Conservation (phyloP, 805 yeast genomes). For the Ogataea trehaloabstinens region DNA sequence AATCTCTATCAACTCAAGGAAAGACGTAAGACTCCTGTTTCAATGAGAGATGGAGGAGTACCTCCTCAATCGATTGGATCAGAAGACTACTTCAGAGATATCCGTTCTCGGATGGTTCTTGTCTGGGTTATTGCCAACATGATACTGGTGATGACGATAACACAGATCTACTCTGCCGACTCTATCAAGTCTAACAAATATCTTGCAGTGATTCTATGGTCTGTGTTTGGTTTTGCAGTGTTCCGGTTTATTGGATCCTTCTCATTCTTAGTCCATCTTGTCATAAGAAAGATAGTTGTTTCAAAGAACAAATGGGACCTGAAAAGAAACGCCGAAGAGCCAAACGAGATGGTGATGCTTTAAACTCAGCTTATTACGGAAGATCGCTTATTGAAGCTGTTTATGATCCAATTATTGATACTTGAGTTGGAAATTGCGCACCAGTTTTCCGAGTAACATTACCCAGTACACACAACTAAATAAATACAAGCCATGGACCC, state of each 20-base stretch:
- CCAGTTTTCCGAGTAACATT: too few species aligned
- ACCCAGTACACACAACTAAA: constrained; percentile 3
- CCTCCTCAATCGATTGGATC: constrained; percentile 41
- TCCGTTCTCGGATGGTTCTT: constrained; percentile 92
- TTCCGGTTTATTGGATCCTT: constrained; percentile 83
- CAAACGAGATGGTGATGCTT: constrained; percentile 20
- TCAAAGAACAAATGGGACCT: constrained; percentile 33
- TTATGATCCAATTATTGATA: not conserved
- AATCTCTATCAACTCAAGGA: constrained; percentile 71
- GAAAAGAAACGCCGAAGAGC: constrained; percentile 15
- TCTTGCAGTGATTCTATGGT: constrained; percentile 83
- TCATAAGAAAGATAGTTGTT: constrained; percentile 31
- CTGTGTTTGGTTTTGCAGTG: constrained; percentile 80
- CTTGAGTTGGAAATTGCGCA: too few species aligned
- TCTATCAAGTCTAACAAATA: constrained; percentile 69
- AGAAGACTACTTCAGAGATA: constrained; percentile 91
- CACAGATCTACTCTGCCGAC: constrained; percentile 74
- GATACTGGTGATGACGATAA: constrained; percentile 79
- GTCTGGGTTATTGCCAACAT: constrained; percentile 88
- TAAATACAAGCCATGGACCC: not conserved
- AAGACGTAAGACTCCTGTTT: constrained; percentile 58
- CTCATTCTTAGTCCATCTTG: constrained; percentile 54
- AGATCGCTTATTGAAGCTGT: not conserved
- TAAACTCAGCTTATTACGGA: too few species aligned
- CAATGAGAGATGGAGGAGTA: constrained; percentile 41